These are phyloP conservation scores for Kregervanrija pseudodelftensis DNA, from an alignment of 805 yeast species.

Conservation along the genomic window DNA sequence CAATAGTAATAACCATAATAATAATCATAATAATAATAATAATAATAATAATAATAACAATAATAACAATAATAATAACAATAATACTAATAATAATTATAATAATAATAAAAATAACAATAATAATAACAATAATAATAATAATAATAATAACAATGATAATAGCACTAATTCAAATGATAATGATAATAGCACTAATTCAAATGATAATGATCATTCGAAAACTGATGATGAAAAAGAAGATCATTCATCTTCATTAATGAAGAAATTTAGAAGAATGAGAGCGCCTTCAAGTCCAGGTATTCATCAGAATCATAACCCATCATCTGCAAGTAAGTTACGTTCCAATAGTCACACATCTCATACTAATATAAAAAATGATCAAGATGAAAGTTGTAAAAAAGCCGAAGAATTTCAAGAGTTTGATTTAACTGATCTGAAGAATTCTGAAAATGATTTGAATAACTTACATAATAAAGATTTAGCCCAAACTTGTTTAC, in stretches of 20 bases:
- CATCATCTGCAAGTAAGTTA: not conserved
- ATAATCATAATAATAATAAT: no score
- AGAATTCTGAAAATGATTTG: not conserved
- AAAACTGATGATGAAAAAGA: constrained; percentile 2
- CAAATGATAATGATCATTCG: constrained; percentile 8
- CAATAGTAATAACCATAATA: no score
- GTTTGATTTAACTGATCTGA: constrained; percentile 21
- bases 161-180: no score
- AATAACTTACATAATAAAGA: not conserved
- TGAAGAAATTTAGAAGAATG: constrained; percentile 29
- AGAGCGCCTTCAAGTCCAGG: constrained; percentile 27
- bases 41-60: no score
- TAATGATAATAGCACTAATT: not conserved
- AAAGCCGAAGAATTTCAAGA: constrained; percentile 12
- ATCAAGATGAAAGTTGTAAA: not conserved
- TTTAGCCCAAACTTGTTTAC: no score
- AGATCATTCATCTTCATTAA: constrained; percentile 18
- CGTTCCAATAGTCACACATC: no score
- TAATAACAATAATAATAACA: no score
- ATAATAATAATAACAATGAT: no score
- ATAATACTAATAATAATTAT: no score
- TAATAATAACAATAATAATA: no score
- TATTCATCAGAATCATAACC: constrained; percentile 5
- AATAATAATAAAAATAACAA: no score
- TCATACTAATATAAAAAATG: no score